Conservation (phyloP, 2,329 filamentous ascomycete species). For the Elsinoe arachidis region DNA sequence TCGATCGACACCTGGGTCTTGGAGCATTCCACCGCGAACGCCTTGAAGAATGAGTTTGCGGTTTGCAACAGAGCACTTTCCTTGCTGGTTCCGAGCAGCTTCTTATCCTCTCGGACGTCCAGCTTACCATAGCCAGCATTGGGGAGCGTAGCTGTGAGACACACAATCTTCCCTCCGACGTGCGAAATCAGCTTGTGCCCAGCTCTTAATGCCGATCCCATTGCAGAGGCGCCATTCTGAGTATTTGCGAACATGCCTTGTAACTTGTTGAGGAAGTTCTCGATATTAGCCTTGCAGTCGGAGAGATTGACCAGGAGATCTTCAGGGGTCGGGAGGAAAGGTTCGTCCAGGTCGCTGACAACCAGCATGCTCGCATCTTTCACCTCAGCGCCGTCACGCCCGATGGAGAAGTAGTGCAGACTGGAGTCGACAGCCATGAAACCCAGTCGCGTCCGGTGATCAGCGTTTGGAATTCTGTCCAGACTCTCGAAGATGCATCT, state of each 20-base stretch:
- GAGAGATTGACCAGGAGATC: slow-evolving; percentile 83
- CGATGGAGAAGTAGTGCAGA: slow-evolving; percentile 92
- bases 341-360: slow-evolving; percentile 89
- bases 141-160: slow-evolving; percentile 80
- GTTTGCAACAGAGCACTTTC: slow-evolving; percentile 83
- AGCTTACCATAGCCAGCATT: slow-evolving; percentile 85
- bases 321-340: slow-evolving; percentile 87
- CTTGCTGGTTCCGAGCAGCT: slow-evolving; percentile 85
- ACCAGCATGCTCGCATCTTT: slow-evolving; percentile 86
- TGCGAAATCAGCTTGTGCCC: slow-evolving; percentile 94
- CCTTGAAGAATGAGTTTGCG: slow-evolving; percentile 95
- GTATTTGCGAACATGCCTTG: slow-evolving; percentile 97
- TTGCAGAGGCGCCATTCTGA: slow-evolving; percentile 79
- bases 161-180: slow-evolving; percentile 88
- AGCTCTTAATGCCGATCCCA: slow-evolving; percentile 86
- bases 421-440: slow-evolving; percentile 94
- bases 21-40: slow-evolving; percentile 95
- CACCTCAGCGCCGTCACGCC: slow-evolving; percentile 76
- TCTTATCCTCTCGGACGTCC: slow-evolving; percentile 93
- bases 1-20: slow-evolving; percentile 98
- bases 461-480: slow-evolving; percentile 95
- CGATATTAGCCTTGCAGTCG: slow-evolving; percentile 83
- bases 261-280: slow-evolving; percentile 80
- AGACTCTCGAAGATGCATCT: slow-evolving; percentile 91
- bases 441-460: slow-evolving; percentile 81